A percentile compares a stretch with the other conserved stretches of the same genome.
phyloP scores from a whole-genome alignment of 352 stramenopile species.

The Pythium scleroteichum region DNA sequence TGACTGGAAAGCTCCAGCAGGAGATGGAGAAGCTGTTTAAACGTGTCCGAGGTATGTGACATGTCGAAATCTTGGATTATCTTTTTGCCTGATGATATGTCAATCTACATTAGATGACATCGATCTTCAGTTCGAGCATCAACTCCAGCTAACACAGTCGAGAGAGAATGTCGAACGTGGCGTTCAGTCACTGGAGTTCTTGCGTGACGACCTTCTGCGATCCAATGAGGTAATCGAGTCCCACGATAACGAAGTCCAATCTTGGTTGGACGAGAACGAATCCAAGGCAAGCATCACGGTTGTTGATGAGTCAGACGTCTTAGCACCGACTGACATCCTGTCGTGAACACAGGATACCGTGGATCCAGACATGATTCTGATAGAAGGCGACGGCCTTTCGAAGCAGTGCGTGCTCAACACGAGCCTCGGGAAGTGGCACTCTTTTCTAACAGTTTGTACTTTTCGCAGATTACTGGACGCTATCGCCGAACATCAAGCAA shows the following conservation, averaged over 20 bases:
- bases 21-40: slow-evolving; percentile 79
- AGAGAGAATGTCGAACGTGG: slow-evolving; percentile 74
- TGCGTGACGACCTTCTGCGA: slow-evolving; percentile 65
- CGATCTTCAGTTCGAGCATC: slow-evolving; percentile 85
- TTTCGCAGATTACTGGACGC: slow-evolving; percentile 63
- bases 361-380: slow-evolving; percentile 76
- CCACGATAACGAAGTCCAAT: slow-evolving; percentile 60
- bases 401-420: slow-evolving; percentile 68
- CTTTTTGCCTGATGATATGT: not conserved
- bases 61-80: not conserved
- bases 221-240: slow-evolving; percentile 50
- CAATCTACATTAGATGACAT: slow-evolving; percentile 53
- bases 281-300: slow-evolving; percentile 37
- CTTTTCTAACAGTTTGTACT: not conserved
- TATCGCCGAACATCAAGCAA: slow-evolving; percentile 84
- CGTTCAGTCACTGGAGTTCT: slow-evolving; percentile 68
- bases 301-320: not conserved
- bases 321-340: not conserved
- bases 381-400: slow-evolving; percentile 72
- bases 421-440: not conserved
- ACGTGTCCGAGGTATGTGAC: slow-evolving; percentile 56
- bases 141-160: slow-evolving; percentile 80
- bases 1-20: slow-evolving; percentile 80
- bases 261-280: slow-evolving; percentile 80
- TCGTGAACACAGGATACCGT: slow-evolving; percentile 47